Base-by-base conservation (phyloP, 495 filamentous ascomycete genomes). In the Aspergillus biplanus region DNA sequence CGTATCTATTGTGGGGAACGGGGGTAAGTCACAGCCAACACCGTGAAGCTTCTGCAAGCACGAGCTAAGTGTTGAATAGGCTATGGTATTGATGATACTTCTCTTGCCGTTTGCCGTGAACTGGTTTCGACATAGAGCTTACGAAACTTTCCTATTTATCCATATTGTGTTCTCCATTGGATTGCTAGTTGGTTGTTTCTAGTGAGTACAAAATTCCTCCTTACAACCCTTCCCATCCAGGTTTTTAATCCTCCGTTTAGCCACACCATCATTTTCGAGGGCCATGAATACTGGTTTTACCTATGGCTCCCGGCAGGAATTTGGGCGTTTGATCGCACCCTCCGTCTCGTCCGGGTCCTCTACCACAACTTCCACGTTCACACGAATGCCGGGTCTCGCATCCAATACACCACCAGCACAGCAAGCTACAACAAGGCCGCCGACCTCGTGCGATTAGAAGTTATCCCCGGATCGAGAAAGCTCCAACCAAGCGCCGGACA, bases 161-260 rank as follows among this genome's bases (percentile, higher is more conserved):
- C 86, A 88, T 59, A 82, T 87, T 46, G 12, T 81, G 0, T 74
- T 86, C 46, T 82, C 84, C 1, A 64, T 85, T 9, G 59, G 83
- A 8, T 73, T 79, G 3, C 69, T 87, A 0, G 62, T 82, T n/a
- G 82, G 75, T 11, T 78, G 85, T 58, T 86, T 80, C 67, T 80
- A 81, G 84, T 86, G 64, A 66, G 82, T 73, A 9, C 31, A 8
- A 5, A 1, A 7, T 3, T 15, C 5, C 37, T 35, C n/a, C 32
- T 47, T 37, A 9, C 6, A 3, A 5, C 33, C n/a, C 35, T 50
- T 32, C 4, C 34, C 34, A 13, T 6, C 3, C 5, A 15, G 9
- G n/a, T 49, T n/a, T 7, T 42, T 68, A 54, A 56, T 27, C 1
- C 34, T 18, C 34, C 15, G 13, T 47, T 27, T 37, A 86, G 84